Conservation (phyloP, 768 basidiomycete genomes). For the Suillus discolor region DNA sequence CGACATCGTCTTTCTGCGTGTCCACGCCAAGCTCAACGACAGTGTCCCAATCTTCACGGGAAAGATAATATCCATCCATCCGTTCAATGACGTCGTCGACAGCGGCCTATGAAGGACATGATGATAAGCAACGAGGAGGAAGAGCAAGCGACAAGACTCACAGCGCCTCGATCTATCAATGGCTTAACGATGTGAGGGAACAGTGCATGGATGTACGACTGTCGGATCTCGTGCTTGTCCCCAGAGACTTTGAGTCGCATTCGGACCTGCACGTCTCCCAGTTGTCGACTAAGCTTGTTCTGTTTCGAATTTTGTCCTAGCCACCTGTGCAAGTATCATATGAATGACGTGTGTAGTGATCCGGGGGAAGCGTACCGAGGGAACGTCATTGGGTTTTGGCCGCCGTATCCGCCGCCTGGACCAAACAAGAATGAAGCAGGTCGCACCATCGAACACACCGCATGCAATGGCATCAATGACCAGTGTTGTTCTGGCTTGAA, state of each 20-base stretch:
- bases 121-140: conserved; percentile 9
- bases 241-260: conserved; percentile 96
- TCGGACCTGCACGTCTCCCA: conserved; percentile 91
- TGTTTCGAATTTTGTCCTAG: conserved; percentile 97
- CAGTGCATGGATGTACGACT: conserved; percentile 87
- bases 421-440: conserved; percentile 89
- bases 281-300: conserved; percentile 73
- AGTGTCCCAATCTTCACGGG: conserved; percentile 96
- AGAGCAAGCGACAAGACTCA: conserved; percentile 42
- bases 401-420: conserved; percentile 61
- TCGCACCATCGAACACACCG: conserved; percentile 84
- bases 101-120: conserved; percentile 52
- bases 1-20: conserved; percentile 66
- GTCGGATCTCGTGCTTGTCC: conserved; percentile 86
- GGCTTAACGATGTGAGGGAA: conserved; percentile 81
- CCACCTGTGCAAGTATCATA: conserved; percentile 66
- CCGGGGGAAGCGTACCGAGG: conserved; percentile 64
- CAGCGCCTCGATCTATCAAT: conserved; percentile 70
- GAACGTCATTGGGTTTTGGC: conserved; percentile 71
- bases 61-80: conserved; percentile 95
- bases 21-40: conserved; percentile 92
- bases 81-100: conserved; percentile 80
- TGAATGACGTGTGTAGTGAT: conserved; percentile 1
- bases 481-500: conserved; percentile 91
- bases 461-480: conserved; percentile 93